Evolutionary conservation across 345 rosid species (phyloP).

Genomic region (Hypericum perforatum): DNA sequence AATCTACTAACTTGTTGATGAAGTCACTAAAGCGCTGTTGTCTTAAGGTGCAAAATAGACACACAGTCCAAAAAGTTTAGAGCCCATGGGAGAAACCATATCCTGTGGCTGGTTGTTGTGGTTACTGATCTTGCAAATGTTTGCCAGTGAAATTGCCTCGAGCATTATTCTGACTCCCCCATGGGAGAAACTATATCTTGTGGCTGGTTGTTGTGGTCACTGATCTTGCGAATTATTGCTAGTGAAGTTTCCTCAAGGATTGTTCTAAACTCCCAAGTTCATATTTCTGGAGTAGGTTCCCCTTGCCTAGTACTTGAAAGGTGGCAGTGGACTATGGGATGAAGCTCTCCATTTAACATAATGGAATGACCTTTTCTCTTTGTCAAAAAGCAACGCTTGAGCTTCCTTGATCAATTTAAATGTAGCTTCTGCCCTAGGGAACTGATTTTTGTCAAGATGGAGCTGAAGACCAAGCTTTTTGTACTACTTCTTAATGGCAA

Average conservation of each 20-base stretch:
- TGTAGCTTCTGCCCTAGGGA: too few species aligned
- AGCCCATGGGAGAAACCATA: too few species aligned
- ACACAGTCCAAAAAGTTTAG: conserved; percentile 53
- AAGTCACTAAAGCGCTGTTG: conserved; percentile 29
- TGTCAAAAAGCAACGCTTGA: conserved; percentile 46
- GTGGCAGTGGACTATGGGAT: conserved; percentile 18
- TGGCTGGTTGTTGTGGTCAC: too few species aligned
- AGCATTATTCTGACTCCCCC: conserved; percentile 12
- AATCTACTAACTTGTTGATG: conserved; percentile 31
- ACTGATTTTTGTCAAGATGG: too few species aligned
- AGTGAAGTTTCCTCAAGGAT: too few species aligned
- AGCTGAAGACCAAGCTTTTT: conserved; percentile 70
- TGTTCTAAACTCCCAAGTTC: too few species aligned
- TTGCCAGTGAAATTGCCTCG: conserved; percentile 10
- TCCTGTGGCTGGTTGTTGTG: too few species aligned
- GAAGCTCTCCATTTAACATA: conserved; percentile 36
- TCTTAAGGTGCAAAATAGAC: conserved; percentile 42
- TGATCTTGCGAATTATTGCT: too few species aligned
- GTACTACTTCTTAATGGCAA: conserved; percentile 64
- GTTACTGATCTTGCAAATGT: conserved; percentile 14
- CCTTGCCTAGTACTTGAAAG: conserved; percentile 25
- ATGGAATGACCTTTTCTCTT: conserved; percentile 32
- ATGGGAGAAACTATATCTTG: too few species aligned
- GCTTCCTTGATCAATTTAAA: conserved; percentile 87
- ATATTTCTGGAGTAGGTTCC: conserved; percentile 18